Conservation (phyloP, 768 basidiomycete species). For the Suillus variegatus region DNA sequence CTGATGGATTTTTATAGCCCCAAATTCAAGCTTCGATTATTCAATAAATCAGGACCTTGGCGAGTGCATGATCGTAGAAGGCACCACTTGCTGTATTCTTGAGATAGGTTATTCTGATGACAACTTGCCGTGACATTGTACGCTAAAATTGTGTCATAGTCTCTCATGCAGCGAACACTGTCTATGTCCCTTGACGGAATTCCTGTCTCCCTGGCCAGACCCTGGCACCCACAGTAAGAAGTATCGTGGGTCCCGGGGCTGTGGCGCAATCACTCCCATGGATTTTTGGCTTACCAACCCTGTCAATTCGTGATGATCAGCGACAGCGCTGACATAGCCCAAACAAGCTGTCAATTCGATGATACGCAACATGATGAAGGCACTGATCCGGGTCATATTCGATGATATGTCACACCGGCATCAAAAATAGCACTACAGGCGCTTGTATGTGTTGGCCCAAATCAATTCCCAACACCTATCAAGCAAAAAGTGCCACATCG, state of each 20-base stretch:
- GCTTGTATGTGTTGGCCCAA: neutral
- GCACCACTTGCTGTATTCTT: neutral
- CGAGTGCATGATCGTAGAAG: neutral
- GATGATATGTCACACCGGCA: neutral
- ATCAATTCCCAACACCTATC: neutral
- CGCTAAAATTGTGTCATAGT: neutral
- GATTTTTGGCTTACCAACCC: neutral
- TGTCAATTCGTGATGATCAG: neutral
- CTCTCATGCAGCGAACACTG: slow-evolving; percentile 5
- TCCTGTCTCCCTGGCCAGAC: neutral
- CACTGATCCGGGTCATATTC: neutral
- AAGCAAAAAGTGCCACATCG: neutral
- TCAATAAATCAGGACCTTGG: neutral
- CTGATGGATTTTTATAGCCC: neutral
- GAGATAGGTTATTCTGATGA: neutral
- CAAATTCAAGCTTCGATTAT: neutral
- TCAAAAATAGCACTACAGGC: neutral
- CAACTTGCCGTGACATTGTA: neutral
- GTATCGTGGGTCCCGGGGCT: neutral
- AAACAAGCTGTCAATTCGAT: neutral
- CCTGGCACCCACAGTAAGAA: neutral
- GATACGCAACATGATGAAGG: neutral
- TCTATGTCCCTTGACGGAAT: neutral
- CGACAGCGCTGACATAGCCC: neutral
- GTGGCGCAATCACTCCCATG: neutral